Evolutionary conservation across 2,329 filamentous ascomycete genomes (phyloP).

Genomic region (Neonectria sp.): DNA sequence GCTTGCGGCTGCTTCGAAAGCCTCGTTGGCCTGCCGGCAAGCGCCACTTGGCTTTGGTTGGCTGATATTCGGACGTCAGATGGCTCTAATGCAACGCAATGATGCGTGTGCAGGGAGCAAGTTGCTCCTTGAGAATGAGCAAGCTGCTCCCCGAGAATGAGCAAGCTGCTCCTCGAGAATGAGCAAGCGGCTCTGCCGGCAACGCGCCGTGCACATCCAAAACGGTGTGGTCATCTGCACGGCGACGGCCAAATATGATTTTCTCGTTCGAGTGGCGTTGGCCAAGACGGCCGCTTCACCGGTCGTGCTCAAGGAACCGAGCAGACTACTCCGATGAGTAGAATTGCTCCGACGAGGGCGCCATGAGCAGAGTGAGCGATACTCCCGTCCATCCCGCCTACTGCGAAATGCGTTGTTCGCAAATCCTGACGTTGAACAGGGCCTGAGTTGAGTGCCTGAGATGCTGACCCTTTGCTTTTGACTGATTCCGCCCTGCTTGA

Average conservation of each 20-base stretch:
- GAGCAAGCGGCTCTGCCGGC: not conserved
- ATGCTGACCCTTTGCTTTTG: not conserved
- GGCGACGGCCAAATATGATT: not conserved
- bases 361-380: not conserved
- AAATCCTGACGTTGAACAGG: not conserved
- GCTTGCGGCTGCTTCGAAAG: not conserved
- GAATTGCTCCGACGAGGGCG: not conserved
- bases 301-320: not conserved
- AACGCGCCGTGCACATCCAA: not conserved
- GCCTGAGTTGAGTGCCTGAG: not conserved
- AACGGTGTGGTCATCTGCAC: not conserved
- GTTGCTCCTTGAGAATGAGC: not conserved
- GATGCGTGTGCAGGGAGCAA: conserved; percentile 2
- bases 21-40: not conserved
- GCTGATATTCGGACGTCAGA: not conserved
- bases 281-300: not conserved
- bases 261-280: not conserved
- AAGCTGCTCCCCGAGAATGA: not conserved
- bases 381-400: not conserved
- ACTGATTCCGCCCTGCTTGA: not conserved
- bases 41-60: conserved; percentile 4
- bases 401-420: not conserved
- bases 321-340: not conserved
- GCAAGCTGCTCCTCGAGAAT: not conserved
- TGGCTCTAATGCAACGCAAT: not conserved